Percentiles rank a stretch among this genome's conserved stretches.
These are phyloP conservation scores for Suillus spraguei DNA, from an alignment of 768 basidiomycete species.

Conservation along the genomic window DNA sequence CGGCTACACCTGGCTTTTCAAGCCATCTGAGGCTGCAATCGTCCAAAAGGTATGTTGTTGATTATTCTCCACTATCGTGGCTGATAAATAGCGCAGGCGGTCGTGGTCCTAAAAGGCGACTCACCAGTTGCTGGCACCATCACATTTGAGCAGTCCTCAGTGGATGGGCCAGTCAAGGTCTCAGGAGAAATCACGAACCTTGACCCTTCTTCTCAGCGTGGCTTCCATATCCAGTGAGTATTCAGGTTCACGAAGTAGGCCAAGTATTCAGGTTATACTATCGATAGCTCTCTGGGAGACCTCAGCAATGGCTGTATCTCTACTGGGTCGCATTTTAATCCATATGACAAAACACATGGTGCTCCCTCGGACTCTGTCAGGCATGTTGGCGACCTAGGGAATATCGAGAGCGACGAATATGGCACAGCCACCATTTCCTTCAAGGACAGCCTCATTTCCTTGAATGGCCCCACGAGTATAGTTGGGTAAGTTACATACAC, in stretches of 20 bases:
- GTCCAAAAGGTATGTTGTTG: conserved; percentile 24
- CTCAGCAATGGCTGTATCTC: conserved; percentile 65
- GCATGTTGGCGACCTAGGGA: conserved; percentile 80
- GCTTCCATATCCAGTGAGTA: conserved; percentile 83
- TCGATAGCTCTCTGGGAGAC: conserved; percentile 53
- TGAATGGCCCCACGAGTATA: conserved; percentile 69
- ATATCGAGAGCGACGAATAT: conserved; percentile 60
- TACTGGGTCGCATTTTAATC: conserved; percentile 80
- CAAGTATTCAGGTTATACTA: conserved; percentile 14
- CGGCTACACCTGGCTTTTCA: conserved; percentile 24
- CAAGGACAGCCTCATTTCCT: conserved; percentile 59
- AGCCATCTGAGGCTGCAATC: conserved; percentile 18
- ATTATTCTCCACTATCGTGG: background rate
- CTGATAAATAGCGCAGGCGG: conserved; percentile 40
- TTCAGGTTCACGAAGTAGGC: conserved; percentile 17
- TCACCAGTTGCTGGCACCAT: conserved; percentile 65
- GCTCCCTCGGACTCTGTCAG: conserved; percentile 53
- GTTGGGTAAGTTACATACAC: conserved; percentile 54
- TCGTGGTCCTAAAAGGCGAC: conserved; percentile 63
- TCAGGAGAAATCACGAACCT: conserved; percentile 65
- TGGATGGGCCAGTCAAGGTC: conserved; percentile 56
- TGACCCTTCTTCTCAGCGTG: conserved; percentile 57
- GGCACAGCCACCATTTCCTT: conserved; percentile 64
- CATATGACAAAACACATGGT: conserved; percentile 64
- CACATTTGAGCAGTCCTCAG: conserved; percentile 58